A percentile compares a stretch with the other conserved stretches of the same genome.
Evolutionary conservation across 257 asterid genomes (phyloP).

Genomic region (Echites panduratus): DNA sequence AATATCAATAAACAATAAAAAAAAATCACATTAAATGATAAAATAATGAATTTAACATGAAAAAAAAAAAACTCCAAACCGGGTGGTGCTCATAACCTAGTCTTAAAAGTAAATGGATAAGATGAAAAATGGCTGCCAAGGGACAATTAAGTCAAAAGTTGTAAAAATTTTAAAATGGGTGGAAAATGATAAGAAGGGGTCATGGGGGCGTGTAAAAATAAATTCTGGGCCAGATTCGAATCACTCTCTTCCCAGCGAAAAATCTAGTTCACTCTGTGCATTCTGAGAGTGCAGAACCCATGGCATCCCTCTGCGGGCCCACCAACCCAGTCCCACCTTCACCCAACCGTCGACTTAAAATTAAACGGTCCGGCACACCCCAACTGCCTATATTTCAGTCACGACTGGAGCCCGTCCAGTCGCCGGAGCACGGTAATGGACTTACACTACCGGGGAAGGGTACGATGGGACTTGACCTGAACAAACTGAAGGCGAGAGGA

Average conservation of each 20-base stretch:
- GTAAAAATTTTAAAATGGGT: too few relatives aligned
- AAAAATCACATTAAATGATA: too few relatives aligned
- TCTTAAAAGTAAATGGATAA: too few relatives aligned
- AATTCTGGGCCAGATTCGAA: not conserved
- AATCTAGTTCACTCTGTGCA: not conserved
- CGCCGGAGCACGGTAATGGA: not conserved
- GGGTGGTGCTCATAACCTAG: too few relatives aligned
- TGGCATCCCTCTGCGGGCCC: slow-evolving; percentile 46
- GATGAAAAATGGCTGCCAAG: too few relatives aligned
- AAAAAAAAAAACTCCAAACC: too few relatives aligned
- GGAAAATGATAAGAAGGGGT: too few relatives aligned
- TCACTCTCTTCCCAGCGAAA: not conserved
- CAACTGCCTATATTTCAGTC: slow-evolving; percentile 3
- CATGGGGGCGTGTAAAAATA: too few relatives aligned
- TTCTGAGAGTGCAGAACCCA: not conserved
- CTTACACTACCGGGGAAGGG: slow-evolving; percentile 3
- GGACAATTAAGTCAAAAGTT: too few relatives aligned
- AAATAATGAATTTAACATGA: too few relatives aligned
- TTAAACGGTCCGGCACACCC: slow-evolving; percentile 4
- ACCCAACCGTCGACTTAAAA: slow-evolving; percentile 5
- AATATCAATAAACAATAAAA: too few relatives aligned
- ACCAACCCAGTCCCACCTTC: slow-evolving; percentile 25
- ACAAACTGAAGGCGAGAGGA: slow-evolving; percentile 46
- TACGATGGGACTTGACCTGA: slow-evolving; percentile 20
- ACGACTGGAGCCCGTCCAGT: not conserved